These are phyloP conservation scores for Entomortierella beljakovae DNA, from an alignment of 192 early-diverging fungal genomes.

Conservation along the genomic window DNA sequence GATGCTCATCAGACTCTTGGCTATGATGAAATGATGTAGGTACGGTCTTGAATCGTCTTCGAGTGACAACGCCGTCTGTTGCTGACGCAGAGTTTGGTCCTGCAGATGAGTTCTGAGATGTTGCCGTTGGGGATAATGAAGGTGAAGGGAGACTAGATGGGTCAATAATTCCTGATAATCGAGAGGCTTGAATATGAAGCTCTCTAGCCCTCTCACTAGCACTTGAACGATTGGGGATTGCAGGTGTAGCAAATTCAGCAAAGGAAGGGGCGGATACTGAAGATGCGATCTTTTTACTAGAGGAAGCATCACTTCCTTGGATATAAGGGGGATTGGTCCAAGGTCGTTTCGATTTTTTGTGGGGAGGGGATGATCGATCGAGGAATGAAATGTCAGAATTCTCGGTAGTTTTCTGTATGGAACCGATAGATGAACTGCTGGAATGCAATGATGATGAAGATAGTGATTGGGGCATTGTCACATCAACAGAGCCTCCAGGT, in stretches of 20 bases:
- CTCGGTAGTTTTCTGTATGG: slow-evolving; percentile 1
- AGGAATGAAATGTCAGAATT: slow-evolving; percentile 16
- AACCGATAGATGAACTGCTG: neutral
- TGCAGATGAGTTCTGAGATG: slow-evolving; percentile 3
- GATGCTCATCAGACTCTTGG: neutral
- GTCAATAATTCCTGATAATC: slow-evolving; percentile 36
- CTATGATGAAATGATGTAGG: slow-evolving; percentile 29
- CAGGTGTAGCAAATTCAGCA: slow-evolving; percentile 47
- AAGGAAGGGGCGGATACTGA: slow-evolving; percentile 46
- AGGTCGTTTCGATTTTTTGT: slow-evolving; percentile 48
- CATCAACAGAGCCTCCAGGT: slow-evolving; percentile 42
- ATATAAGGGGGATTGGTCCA: slow-evolving; percentile 20
- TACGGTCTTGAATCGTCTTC: slow-evolving; percentile 38
- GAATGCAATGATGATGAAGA: slow-evolving; percentile 6
- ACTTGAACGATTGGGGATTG: slow-evolving; percentile 13
- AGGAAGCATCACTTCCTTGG: neutral
- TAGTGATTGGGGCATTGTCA: slow-evolving; percentile 21
- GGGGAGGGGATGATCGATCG: slow-evolving; percentile 47
- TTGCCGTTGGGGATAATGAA: slow-evolving; percentile 56
- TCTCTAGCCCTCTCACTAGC: slow-evolving; percentile 19
- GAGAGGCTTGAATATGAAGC: slow-evolving; percentile 17
- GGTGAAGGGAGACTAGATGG: slow-evolving; percentile 64
- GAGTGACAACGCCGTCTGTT: slow-evolving; percentile 12
- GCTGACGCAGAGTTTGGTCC: slow-evolving; percentile 23
- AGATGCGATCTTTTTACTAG: slow-evolving; percentile 15